Percentiles rank a stretch among this genome's conserved stretches.
Conservation (phyloP, 129 eudicot species). For the Flaveria sonorensis region DNA sequence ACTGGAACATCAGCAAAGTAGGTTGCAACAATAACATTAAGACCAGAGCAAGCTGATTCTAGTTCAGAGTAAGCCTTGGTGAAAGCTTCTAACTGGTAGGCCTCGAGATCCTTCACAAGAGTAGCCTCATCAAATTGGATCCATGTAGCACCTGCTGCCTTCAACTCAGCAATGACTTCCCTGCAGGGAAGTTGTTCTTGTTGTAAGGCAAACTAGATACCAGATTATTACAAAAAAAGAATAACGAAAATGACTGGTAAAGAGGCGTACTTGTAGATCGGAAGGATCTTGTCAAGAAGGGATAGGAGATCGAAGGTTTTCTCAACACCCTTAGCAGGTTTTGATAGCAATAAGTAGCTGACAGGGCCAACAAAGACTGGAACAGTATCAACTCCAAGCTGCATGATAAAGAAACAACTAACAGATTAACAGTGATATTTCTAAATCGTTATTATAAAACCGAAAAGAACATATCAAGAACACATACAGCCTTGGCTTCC, state of each 20-base stretch:
- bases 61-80: slow-evolving; percentile 61
- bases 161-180: slow-evolving; percentile 70
- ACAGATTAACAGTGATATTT: background rate
- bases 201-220: background rate
- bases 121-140: slow-evolving; percentile 78
- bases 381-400: slow-evolving; percentile 3
- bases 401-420: background rate
- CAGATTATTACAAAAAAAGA: background rate
- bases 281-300: slow-evolving; percentile 4
- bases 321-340: background rate
- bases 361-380: slow-evolving; percentile 3
- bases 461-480: slow-evolving; percentile 1
- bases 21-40: slow-evolving; percentile 60
- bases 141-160: slow-evolving; percentile 73
- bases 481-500: slow-evolving; percentile 95
- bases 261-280: background rate
- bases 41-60: slow-evolving; percentile 62
- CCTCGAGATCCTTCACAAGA: slow-evolving; percentile 66
- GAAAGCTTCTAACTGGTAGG: slow-evolving; percentile 66
- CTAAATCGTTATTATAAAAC: background rate
- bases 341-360: slow-evolving; percentile 11
- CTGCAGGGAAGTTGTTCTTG: slow-evolving; percentile 33
- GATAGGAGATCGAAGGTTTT: background rate
- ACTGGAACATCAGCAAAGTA: slow-evolving; percentile 74
- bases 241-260: background rate